These are phyloP conservation scores for Postia placenta DNA, from an alignment of 768 basidiomycete species.

Conservation along the genomic window DNA sequence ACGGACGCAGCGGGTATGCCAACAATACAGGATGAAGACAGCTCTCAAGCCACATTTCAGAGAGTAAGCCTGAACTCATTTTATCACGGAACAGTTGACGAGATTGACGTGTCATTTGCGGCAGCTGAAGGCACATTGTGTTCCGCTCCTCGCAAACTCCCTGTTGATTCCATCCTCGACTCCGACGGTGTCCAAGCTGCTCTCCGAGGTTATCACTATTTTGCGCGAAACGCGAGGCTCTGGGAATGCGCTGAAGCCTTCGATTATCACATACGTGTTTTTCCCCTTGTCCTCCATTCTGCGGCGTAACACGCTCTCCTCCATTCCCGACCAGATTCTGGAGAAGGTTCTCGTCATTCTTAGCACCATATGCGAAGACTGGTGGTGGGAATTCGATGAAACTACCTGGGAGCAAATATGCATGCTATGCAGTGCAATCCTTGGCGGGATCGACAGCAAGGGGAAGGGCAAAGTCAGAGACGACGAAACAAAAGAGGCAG, in stretches of 20 bases:
- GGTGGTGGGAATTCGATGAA: conserved; percentile 81
- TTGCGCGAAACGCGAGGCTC: conserved; percentile 40
- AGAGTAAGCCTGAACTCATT: conserved; percentile 29
- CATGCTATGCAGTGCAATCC: conserved; percentile 60
- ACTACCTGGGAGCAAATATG: conserved; percentile 83
- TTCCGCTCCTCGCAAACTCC: conserved; percentile 71
- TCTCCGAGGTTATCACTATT: conserved; percentile 45
- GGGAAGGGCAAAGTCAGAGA: conserved; percentile 63
- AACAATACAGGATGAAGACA: neutral
- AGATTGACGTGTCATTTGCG: neutral
- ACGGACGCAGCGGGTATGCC: no score
- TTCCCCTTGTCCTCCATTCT: conserved; percentile 85
- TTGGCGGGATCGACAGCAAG: conserved; percentile 61
- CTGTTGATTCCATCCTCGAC: conserved; percentile 52
- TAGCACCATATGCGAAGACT: conserved; percentile 53
- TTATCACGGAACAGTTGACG: neutral
- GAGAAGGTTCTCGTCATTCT: conserved; percentile 66
- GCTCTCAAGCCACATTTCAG: conserved; percentile 29
- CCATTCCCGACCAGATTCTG: conserved; percentile 74
- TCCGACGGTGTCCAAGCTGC: conserved; percentile 39
- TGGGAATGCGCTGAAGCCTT: conserved; percentile 37
- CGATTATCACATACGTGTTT: conserved; percentile 77
- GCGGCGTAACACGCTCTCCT: conserved; percentile 60
- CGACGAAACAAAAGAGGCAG: conserved; percentile 80
- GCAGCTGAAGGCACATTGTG: conserved; percentile 70